These are phyloP conservation scores for Zoysia pacifica DNA, from an alignment of 176 grass and related monocot genomes.

Conservation along the genomic window DNA sequence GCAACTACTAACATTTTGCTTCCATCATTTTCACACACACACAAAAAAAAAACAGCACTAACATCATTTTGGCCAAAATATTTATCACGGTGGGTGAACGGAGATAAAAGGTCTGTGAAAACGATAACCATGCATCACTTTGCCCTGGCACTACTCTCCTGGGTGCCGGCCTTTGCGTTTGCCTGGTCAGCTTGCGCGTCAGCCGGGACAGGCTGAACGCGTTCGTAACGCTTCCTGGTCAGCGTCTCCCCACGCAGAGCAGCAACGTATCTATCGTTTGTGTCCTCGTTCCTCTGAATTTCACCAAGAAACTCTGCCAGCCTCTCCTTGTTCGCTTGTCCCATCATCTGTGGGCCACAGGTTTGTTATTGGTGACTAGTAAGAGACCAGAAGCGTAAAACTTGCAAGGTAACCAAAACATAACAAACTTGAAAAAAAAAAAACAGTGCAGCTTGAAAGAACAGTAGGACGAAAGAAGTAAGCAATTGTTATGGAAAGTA, in stretches of 20 bases:
- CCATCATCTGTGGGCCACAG: constrained; percentile 69
- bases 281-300: constrained; percentile 84
- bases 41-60: background rate
- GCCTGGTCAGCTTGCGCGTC: constrained; percentile 29
- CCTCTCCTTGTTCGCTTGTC: constrained; percentile 83
- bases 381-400: background rate
- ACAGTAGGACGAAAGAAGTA: background rate
- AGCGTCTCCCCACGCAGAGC: constrained; percentile 84
- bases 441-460: background rate
- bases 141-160: constrained; percentile 51
- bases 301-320: constrained; percentile 94
- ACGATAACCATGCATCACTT: constrained; percentile 37
- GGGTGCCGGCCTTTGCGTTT: constrained; percentile 32
- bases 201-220: constrained; percentile 66
- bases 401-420: background rate
- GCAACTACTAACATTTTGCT: background rate
- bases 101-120: background rate
- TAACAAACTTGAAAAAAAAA: background rate
- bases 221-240: constrained; percentile 78
- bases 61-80: background rate
- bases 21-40: background rate
- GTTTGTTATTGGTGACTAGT: background rate
- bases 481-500: background rate
- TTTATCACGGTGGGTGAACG: background rate
- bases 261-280: constrained; percentile 79